Evolutionary conservation across 2,329 filamentous ascomycete species (phyloP), one percentile per base, ranked within the genome.

Genomic region (Nigrograna mackinnonii): DNA sequence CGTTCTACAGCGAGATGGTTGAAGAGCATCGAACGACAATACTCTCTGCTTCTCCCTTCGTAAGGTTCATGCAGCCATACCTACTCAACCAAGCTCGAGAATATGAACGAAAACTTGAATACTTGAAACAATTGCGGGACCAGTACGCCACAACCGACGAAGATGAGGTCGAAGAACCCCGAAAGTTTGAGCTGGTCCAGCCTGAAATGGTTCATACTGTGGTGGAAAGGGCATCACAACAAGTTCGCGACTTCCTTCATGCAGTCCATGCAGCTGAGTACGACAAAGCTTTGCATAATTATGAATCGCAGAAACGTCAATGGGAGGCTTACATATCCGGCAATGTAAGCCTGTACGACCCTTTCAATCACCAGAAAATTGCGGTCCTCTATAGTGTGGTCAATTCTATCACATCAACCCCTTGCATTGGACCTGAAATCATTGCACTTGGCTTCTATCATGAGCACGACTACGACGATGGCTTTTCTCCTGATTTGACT

Each of bases 231-330:
- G 87, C 89, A 3, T 89, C 91, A 0, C 83, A 84, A 33, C 90
- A 95, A 61, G 89, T 96, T 22, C 91, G 91, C 73, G 92, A 97
- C 57, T 90, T 97, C 36, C 73, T 99, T 5, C 91, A 94, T 64
- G 94, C 94, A 17, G 91, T 96, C 11, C 91, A 97, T 66, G 90
- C 96, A 63, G 91, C 91, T 2, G 94, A 99, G 67, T 96, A 97
- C 57, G 91, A 99, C 65, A 95, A 94, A 68, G 91, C 92, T 2
- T 73, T 95, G 22, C 89, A 96, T 69, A 91, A 91, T 56, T 99
- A 97, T 63, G 83, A 91, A 65, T 96, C 90, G 0, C 92, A 97
- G 64, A 96, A 91, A 43, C 83, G 89, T 21, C 91, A 96, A 55
- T 99, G 94, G 94, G 94, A 99, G 64, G 89, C 89, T 20, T 96